Evolutionary conservation across 768 basidiomycete species (phyloP).

Genomic region (Hypholoma sublateritium): DNA sequence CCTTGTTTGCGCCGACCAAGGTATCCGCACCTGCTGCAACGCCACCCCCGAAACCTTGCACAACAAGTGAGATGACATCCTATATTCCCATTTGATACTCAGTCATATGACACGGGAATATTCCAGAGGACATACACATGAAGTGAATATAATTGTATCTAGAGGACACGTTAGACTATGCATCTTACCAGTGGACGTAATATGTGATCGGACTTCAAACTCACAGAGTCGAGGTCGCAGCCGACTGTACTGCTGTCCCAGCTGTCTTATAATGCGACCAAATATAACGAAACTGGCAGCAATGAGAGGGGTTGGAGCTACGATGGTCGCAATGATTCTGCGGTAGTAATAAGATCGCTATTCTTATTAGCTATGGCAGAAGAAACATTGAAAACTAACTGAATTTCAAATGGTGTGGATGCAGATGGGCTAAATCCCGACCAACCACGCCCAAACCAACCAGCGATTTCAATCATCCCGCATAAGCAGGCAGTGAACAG

Average conservation of each 20-base stretch:
- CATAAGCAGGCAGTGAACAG: conserved; percentile 23
- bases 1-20: conserved; percentile 15
- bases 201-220: not conserved
- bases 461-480: conserved; percentile 21
- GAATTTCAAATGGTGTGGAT: conserved; percentile 18
- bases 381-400: not conserved
- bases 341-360: not conserved
- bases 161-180: not conserved
- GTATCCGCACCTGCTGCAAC: conserved; percentile 33
- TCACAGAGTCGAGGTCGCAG: conserved; percentile 31
- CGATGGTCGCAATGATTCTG: conserved; percentile 51
- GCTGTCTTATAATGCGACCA: conserved; percentile 40
- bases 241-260: conserved; percentile 47
- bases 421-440: conserved; percentile 15
- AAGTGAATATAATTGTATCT: conserved; percentile 46
- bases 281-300: conserved; percentile 63
- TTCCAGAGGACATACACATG: conserved; percentile 25
- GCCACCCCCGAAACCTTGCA: conserved; percentile 59
- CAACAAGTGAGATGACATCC: conserved; percentile 53
- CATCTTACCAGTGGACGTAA: not conserved
- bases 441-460: conserved; percentile 25
- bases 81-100: not conserved
- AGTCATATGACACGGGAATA: not conserved
- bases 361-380: not conserved
- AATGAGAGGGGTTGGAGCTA: conserved; percentile 44